Percentiles rank a stretch among this genome's conserved stretches.
These are phyloP conservation scores for Penicillium verhagenii DNA, from an alignment of 495 filamentous ascomycete genomes.

Conservation along the genomic window DNA sequence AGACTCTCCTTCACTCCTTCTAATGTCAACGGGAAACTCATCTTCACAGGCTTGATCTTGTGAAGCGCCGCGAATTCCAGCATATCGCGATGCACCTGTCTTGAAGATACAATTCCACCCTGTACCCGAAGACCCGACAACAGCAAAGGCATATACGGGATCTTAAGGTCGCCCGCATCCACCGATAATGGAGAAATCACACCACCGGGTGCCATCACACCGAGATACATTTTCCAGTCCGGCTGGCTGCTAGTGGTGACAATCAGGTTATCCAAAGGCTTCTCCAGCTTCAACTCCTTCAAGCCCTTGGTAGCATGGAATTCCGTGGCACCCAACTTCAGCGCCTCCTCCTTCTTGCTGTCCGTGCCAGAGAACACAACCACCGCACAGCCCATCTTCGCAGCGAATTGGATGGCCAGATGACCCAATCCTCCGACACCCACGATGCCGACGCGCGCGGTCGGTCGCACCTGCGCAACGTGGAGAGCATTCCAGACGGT, in stretches of 20 bases:
- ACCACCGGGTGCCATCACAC: constrained; percentile 43
- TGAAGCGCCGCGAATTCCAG: constrained; percentile 56
- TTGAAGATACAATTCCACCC: constrained; percentile 50
- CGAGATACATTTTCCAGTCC: constrained; percentile 38
- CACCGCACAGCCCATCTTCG: constrained; percentile 62
- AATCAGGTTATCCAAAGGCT: constrained; percentile 43
- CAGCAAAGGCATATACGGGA: constrained; percentile 54
- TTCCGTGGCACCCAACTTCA: constrained; percentile 49
- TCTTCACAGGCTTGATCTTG: constrained; percentile 53
- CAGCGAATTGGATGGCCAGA: constrained; percentile 62
- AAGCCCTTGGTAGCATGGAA: constrained; percentile 47
- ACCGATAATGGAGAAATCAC: constrained; percentile 55
- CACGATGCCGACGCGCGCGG: constrained; percentile 57
- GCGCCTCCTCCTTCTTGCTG: constrained; percentile 56
- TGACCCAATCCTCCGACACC: constrained; percentile 65
- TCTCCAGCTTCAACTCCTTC: constrained; percentile 33
- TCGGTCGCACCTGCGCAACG: constrained; percentile 41
- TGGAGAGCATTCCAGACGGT: constrained; percentile 50
- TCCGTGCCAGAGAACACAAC: constrained; percentile 58
- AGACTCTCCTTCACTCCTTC: constrained; percentile 54
- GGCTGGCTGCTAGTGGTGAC: constrained; percentile 48
- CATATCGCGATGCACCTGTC: constrained; percentile 55
- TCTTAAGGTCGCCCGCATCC: constrained; percentile 45
- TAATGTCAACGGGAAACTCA: constrained; percentile 56
- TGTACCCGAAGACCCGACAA: constrained; percentile 48